phyloP scores from a whole-genome alignment of 192 early-diverging fungal species.

The Allomyces macrogynus region DNA sequence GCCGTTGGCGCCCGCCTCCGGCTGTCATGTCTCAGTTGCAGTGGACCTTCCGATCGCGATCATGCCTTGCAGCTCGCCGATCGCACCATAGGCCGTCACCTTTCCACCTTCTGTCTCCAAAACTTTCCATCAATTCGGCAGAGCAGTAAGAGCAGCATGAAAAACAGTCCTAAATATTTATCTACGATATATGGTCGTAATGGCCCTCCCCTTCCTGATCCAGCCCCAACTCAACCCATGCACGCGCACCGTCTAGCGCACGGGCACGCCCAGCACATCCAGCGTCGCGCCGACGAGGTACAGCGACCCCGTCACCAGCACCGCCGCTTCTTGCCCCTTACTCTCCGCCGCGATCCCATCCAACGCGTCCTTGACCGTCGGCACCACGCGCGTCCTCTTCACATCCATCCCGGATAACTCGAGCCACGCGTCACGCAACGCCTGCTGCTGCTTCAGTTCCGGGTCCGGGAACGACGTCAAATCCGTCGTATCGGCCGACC shows the following conservation, averaged over 20 bases:
- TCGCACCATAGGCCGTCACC: too few relatives aligned
- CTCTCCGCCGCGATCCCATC: conserved; percentile 22
- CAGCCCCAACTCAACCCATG: neutral
- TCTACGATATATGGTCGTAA: too few relatives aligned
- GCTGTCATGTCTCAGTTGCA: too few relatives aligned
- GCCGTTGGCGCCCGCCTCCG: too few relatives aligned
- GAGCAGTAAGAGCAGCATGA: too few relatives aligned
- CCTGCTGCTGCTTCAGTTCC: conserved; percentile 37
- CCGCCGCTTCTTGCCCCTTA: conserved; percentile 19
- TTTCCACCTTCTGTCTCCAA: too few relatives aligned
- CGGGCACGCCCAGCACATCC: conserved; percentile 40
- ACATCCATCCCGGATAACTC: conserved; percentile 5
- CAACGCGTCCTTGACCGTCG: conserved; percentile 44
- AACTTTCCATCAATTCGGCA: too few relatives aligned
- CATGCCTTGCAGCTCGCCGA: too few relatives aligned
- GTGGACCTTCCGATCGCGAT: too few relatives aligned
- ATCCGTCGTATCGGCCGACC: conserved; percentile 41
- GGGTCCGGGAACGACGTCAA: conserved; percentile 38
- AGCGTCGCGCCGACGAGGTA: conserved; percentile 75
- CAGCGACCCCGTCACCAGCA: conserved; percentile 80
- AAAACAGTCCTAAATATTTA: too few relatives aligned
- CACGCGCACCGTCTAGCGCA: conserved; percentile 9
- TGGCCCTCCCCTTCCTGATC: too few relatives aligned
- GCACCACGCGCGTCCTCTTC: conserved; percentile 16
- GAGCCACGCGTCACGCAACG: conserved; percentile 34